Evolutionary conservation across 148 eudicot species (phyloP), one percentile per base, ranked within the genome.

Genomic region (Rhododendron vialii): DNA sequence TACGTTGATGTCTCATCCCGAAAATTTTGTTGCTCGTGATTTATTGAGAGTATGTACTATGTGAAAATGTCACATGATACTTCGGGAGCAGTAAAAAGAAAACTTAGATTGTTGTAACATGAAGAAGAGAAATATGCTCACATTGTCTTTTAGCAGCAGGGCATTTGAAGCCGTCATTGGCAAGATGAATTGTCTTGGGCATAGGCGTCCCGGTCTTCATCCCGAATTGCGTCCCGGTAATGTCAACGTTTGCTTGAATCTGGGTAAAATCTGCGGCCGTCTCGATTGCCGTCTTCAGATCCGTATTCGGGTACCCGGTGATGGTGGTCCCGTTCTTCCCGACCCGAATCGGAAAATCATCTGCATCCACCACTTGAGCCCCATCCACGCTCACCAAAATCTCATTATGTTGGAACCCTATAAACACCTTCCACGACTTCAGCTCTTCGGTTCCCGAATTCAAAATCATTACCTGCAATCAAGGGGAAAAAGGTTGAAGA

Each of bases 391-490:
- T 84, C 9, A 93, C 92, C 83, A 93, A 38, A 0, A 91, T 74
- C 90, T 93, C 95, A 4, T 78, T 18, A 36, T 93, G 82, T 53
- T 90, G 95, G 43, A 93, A 93, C 50, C 92, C 93, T 0, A 93
- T 67, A 12, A 30, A 88, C 0, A 89, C 82, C 86, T 93, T 69
- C 96, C 96, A 93, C 1, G 93, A 81, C 67, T 90, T 90, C 43
- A 93, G 89, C 87, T 92, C 94, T 15, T 82, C 61, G 1, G 59
- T 24, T 0, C 94, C 96, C 47, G 90, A 78, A 33, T 93, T 93
- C 80, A 93, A 48, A 35, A 92, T 41, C 48, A 80, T 53, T 1
- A 86, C 69, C 78, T 78, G 84, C 14, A 85, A 69, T 69, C 75
- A 69, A 28, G 14, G 36, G 14, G 17, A 1, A 69, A 69, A 28